Evolutionary conservation across 306 rosid species (phyloP).

Genomic region (Quercus suber): DNA sequence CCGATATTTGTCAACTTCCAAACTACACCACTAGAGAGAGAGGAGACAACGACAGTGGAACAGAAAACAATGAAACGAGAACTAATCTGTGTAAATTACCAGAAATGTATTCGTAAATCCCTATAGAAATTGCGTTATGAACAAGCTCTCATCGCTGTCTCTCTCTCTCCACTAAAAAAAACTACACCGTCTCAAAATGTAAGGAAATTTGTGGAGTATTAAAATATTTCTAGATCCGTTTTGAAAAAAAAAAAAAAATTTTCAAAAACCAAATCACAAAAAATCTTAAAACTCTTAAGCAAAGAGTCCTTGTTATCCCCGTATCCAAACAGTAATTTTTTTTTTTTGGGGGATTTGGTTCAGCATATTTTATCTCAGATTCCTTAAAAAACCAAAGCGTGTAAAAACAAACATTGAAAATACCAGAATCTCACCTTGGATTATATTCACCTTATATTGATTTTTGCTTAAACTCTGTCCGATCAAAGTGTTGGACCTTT

Average conservation of each 20-base stretch:
- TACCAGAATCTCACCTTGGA: constrained; percentile 13
- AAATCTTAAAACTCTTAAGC: not conserved
- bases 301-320: not conserved
- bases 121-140: constrained; percentile 1
- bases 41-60: constrained; percentile 40
- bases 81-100: constrained; percentile 20
- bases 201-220: not conserved
- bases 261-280: not conserved
- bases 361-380: not conserved
- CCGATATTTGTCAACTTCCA: constrained; percentile 16
- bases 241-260: not conserved
- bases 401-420: not conserved
- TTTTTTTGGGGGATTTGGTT: not conserved
- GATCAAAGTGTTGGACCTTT: constrained; percentile 15
- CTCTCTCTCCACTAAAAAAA: not conserved
- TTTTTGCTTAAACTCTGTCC: not conserved
- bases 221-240: constrained; percentile 11
- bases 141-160: constrained; percentile 18
- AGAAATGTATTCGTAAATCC: not conserved
- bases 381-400: not conserved
- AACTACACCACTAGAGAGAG: constrained; percentile 1
- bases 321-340: not conserved
- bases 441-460: not conserved
- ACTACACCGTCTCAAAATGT: constrained; percentile 3
- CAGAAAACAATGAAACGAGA: constrained; percentile 39